phyloP scores from a whole-genome alignment of 2,329 filamentous ascomycete genomes.

The Ophiocordyceps unilateralis region DNA sequence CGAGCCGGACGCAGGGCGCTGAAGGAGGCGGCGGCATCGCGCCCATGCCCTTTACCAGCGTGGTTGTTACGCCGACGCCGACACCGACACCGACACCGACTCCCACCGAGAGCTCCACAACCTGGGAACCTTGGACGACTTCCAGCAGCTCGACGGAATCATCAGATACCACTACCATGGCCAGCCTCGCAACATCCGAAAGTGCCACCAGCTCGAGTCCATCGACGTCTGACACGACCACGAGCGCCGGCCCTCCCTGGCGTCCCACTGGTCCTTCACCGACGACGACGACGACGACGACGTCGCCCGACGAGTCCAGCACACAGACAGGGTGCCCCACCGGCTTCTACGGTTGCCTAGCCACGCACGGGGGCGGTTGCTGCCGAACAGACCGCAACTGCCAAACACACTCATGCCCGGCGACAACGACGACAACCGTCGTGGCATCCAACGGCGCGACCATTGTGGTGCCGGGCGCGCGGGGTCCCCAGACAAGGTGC shows the following conservation, averaged over 20 bases:
- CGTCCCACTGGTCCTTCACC: conserved; percentile 16
- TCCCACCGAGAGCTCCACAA: conserved; percentile 3
- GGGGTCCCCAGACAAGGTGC: conserved; percentile 34
- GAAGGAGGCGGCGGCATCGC: too few species aligned
- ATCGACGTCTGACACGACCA: not conserved
- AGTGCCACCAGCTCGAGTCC: not conserved
- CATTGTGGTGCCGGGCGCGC: conserved; percentile 45
- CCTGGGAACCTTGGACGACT: conserved; percentile 23
- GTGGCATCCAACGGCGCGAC: conserved; percentile 54
- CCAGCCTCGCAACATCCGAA: not conserved
- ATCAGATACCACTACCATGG: too few species aligned
- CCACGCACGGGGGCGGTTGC: conserved; percentile 67
- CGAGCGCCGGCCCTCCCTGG: conserved; percentile 23
- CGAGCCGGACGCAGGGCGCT: too few species aligned
- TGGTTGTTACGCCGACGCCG: not conserved
- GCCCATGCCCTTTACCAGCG: too few species aligned
- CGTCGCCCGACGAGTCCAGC: conserved; percentile 17
- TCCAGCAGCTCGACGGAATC: too few species aligned
- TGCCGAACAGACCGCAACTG: conserved; percentile 81
- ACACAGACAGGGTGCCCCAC: conserved; percentile 49
- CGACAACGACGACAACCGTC: conserved; percentile 37
- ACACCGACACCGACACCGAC: not conserved
- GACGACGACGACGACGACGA: conserved; percentile 11
- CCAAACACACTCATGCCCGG: conserved; percentile 60
- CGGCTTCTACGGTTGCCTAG: conserved; percentile 82